Evolutionary conservation across 1,284 basidiomycete genomes (phyloP), one percentile per base, ranked within the genome.

Genomic region (Austroboletus novae-zelandiae): DNA sequence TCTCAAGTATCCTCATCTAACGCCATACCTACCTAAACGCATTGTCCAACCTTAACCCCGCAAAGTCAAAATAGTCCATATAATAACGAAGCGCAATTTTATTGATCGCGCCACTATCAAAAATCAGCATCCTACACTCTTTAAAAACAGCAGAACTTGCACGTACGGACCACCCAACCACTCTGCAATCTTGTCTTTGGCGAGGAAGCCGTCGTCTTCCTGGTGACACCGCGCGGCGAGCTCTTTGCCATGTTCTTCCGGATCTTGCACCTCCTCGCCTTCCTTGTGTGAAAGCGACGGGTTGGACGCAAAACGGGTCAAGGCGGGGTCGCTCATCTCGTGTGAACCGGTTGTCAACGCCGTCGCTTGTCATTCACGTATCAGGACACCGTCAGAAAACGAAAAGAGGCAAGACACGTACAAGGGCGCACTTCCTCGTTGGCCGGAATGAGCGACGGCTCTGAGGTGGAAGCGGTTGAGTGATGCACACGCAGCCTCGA

Each of bases 101-200:
- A 69, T 95, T 96, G 58, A 94, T 76, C 10, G 72, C 71, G 25
- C 83, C 84, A 55, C 92, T 94, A 57, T 45, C 47, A n/a, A 40
- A 30, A 50, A 40, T 36, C 34, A 48, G 30, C 62, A 5, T 39
- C 62, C 34, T 51, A 50, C 25, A 17, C 48, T 42, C 36, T 2
- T 15, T 37, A 48, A 34, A 29, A 31, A 32, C 20, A 9, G 36
- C 34, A 35, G 39, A 9, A 42, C 7, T 20, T 40, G 32, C 5
- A 85, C 92, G 73, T 60, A 94, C 87, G 83, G 74, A 62, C 92
- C 88, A 57, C 96, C 96, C 37, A 99, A 76, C 86, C 93, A 98
- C 68, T 97, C 92, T 1, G 96, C 94, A 61, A 98, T 91, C 74
- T 95, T 96, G 60, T 96, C 94, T 60, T 86, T 86, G 43, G 60